These are phyloP conservation scores for Syncephalastrum racemosum DNA, from an alignment of 371 early-diverging fungal species.

Conservation along the genomic window DNA sequence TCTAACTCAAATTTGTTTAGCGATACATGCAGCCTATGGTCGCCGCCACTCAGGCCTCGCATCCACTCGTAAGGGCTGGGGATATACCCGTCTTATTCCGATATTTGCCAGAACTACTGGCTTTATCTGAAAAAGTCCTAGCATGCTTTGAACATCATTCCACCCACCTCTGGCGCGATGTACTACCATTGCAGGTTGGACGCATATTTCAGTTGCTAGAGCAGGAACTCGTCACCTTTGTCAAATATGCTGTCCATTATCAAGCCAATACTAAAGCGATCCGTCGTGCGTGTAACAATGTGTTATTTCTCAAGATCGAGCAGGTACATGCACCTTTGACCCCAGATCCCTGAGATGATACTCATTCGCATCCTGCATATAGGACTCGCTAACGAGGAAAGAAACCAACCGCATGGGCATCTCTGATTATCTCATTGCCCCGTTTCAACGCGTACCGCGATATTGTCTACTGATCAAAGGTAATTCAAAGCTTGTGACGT, in stretches of 20 bases:
- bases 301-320: slow-evolving; percentile 39
- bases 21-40: slow-evolving; percentile 43
- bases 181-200: slow-evolving; percentile 21
- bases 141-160: slow-evolving; percentile 14
- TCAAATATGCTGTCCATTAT: slow-evolving; percentile 48
- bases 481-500: slow-evolving; percentile 3
- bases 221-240: slow-evolving; percentile 33
- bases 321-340: slow-evolving; percentile 23
- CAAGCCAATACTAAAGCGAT: slow-evolving; percentile 36
- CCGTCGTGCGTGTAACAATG: slow-evolving; percentile 39
- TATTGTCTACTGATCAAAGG: slow-evolving; percentile 48
- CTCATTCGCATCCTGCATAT: neutral
- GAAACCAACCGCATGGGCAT: slow-evolving; percentile 47
- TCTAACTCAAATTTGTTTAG: slow-evolving; percentile 11
- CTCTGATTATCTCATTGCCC: slow-evolving; percentile 47
- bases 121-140: slow-evolving; percentile 29
- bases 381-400: slow-evolving; percentile 37
- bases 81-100: slow-evolving; percentile 40
- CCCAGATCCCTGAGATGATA: neutral
- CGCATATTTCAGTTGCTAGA: slow-evolving; percentile 27
- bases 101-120: slow-evolving; percentile 36
- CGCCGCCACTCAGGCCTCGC: slow-evolving; percentile 24
- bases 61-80: slow-evolving; percentile 29
- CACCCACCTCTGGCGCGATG: slow-evolving; percentile 16
- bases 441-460: slow-evolving; percentile 46